Conservation (phyloP, 805 yeast genomes). For the Candida ulmi region DNA sequence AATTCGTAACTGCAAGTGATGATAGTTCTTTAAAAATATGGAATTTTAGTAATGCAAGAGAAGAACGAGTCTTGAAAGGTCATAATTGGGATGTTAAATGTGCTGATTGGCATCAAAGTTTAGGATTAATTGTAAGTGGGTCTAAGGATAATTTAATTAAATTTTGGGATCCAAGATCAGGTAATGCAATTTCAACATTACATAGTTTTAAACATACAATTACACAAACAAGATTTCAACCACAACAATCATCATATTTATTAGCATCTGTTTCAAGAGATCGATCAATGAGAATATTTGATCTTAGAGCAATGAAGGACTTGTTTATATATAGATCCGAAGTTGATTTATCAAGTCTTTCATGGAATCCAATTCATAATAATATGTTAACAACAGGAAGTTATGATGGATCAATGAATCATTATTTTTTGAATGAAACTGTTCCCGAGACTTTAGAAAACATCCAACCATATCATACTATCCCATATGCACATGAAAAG, state of each 20-base stretch:
- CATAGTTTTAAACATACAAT: constrained; percentile 94
- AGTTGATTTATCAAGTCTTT: constrained; percentile 75
- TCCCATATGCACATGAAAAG: constrained; percentile 93
- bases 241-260: constrained; percentile 58
- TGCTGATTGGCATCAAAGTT: constrained; percentile 92
- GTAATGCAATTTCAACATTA: constrained; percentile 68
- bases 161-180: constrained; percentile 92
- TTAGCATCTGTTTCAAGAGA: constrained; percentile 88
- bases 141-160: constrained; percentile 92
- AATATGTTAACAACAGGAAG: constrained; percentile 78
- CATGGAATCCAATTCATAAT: constrained; percentile 92
- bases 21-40: constrained; percentile 88
- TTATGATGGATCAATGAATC: constrained; percentile 81
- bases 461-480: constrained; percentile 44
- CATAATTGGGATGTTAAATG: constrained; percentile 99
- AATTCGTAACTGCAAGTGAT: constrained; percentile 91
- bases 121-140: constrained; percentile 86
- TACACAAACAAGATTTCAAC: constrained; percentile 81
- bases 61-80: constrained; percentile 76
- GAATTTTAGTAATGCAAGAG: constrained; percentile 86
- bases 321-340: constrained; percentile 71
- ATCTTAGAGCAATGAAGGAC: constrained; percentile 79
- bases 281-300: constrained; percentile 82
- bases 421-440: constrained; percentile 54
- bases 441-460: constrained; percentile 33